Evolutionary conservation across 768 basidiomycete species (phyloP).

Genomic region (Boletus eberwhitei): DNA sequence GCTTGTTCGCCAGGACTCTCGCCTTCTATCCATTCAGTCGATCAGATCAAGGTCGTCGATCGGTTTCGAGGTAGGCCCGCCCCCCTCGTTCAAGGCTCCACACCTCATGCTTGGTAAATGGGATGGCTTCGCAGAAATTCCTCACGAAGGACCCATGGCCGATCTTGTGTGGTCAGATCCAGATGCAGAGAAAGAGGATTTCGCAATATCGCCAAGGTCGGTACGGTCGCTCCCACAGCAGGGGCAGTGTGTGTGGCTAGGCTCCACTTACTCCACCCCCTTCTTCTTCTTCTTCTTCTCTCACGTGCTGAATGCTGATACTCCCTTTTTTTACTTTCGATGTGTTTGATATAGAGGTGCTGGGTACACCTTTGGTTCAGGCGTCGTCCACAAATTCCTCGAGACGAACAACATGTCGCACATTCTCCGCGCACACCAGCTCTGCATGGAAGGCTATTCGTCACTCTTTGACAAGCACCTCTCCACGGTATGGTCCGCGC

Average conservation of each 20-base stretch:
- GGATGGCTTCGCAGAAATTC: constrained; percentile 67
- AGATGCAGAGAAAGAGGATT: constrained; percentile 98
- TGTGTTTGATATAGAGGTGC: constrained; percentile 65
- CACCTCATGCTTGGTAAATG: constrained; percentile 21
- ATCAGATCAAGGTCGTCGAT: constrained; percentile 99
- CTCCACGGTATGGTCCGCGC: constrained; percentile 97
- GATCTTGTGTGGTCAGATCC: constrained; percentile 99
- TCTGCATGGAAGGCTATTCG: constrained; percentile 99
- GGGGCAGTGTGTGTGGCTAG: constrained; percentile 3
- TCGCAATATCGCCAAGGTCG: constrained; percentile 96
- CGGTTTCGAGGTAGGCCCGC: constrained; percentile 79
- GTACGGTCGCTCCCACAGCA: constrained; percentile 25
- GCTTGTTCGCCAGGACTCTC: constrained; percentile 66
- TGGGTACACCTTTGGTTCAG: constrained; percentile 97
- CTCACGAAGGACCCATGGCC: constrained; percentile 99
- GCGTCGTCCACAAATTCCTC: constrained; percentile 96
- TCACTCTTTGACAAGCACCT: constrained; percentile 95
- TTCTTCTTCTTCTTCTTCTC: constrained; percentile 11
- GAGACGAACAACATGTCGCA: constrained; percentile 95
- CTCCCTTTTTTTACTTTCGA: background rate
- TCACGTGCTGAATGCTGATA: constrained; percentile 9
- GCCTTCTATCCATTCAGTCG: constrained; percentile 97
- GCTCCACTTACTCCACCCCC: constrained; percentile 9
- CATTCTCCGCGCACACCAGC: constrained; percentile 95
- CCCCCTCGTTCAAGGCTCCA: constrained; percentile 18